phyloP scores from a whole-genome alignment of 2,329 filamentous ascomycete genomes.

The Boeremia exigua region DNA sequence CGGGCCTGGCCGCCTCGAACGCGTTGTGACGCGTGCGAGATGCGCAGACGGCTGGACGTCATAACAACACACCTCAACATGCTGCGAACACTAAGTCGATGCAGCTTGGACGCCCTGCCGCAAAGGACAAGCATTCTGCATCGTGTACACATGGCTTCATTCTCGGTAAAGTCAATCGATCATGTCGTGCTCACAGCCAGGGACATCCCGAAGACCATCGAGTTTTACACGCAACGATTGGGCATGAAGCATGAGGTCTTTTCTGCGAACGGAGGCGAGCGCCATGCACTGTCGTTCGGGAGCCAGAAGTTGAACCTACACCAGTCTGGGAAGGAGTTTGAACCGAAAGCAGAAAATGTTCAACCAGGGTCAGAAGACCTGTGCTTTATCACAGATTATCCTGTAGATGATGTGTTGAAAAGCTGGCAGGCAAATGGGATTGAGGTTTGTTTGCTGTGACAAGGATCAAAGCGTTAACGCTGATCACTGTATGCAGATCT shows the following conservation, averaged over 20 bases:
- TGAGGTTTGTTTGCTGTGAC: neutral
- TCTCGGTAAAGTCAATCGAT: constrained; percentile 18
- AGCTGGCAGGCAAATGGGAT: constrained; percentile 2
- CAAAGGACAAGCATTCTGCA: neutral
- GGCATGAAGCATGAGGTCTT: constrained; percentile 21
- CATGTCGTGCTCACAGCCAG: constrained; percentile 16
- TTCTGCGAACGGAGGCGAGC: constrained; percentile 6
- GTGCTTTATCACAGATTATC: constrained; percentile 19
- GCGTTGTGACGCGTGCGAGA: neutral
- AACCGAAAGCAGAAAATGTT: constrained; percentile 19
- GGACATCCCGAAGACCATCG: constrained; percentile 12
- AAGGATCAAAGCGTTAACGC: too few relatives aligned
- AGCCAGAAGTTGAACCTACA: constrained; percentile 23
- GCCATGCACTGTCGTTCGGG: constrained; percentile 18
- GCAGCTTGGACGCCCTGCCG: neutral
- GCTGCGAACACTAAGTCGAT: neutral
- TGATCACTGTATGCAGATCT: neutral
- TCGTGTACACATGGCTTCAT: neutral
- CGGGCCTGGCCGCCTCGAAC: neutral
- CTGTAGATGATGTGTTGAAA: constrained; percentile 8
- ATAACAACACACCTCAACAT: neutral
- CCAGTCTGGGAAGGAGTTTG: constrained; percentile 19
- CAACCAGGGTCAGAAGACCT: constrained; percentile 18
- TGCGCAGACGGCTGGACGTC: neutral
- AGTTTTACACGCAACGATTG: constrained; percentile 14